Evolutionary conservation across 805 yeast genomes (phyloP).

Genomic region (Candida oleophila): DNA sequence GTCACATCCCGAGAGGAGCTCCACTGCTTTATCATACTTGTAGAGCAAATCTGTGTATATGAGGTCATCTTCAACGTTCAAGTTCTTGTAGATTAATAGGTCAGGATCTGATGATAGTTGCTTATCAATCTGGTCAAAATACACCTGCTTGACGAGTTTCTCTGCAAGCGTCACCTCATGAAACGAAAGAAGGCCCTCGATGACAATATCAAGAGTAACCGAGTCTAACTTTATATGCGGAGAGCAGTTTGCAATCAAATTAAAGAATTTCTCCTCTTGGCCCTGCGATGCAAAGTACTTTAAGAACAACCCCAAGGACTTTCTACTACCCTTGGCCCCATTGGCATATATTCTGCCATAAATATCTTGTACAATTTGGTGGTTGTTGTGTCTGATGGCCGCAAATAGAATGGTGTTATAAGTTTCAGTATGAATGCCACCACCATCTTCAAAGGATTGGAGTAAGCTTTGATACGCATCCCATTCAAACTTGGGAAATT

Average conservation of each 20-base stretch:
- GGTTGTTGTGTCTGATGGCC: slow-evolving; percentile 28
- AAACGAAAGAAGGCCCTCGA: slow-evolving; percentile 8
- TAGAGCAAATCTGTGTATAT: slow-evolving; percentile 14
- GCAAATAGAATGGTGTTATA: slow-evolving; percentile 24
- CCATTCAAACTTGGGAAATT: background rate
- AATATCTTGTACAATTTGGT: slow-evolving; percentile 18
- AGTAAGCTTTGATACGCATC: background rate
- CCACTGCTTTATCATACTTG: slow-evolving; percentile 14
- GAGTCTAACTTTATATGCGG: slow-evolving; percentile 8
- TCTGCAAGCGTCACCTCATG: slow-evolving; percentile 2
- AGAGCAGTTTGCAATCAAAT: background rate
- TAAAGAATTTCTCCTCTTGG: background rate
- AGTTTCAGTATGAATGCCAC: slow-evolving; percentile 13
- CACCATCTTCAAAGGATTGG: background rate
- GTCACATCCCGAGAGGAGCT: slow-evolving; percentile 9
- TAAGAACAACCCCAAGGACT: slow-evolving; percentile 8
- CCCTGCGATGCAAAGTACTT: background rate
- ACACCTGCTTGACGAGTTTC: slow-evolving; percentile 6
- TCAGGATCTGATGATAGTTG: slow-evolving; percentile 10
- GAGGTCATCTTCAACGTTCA: slow-evolving; percentile 20
- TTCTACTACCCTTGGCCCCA: background rate
- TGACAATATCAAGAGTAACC: slow-evolving; percentile 8
- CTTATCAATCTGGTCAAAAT: slow-evolving; percentile 11
- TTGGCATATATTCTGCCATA: background rate
- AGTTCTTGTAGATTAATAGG: slow-evolving; percentile 17